Base-by-base conservation (phyloP, 352 stramenopile species). In the Phytophthora fragariae region DNA sequence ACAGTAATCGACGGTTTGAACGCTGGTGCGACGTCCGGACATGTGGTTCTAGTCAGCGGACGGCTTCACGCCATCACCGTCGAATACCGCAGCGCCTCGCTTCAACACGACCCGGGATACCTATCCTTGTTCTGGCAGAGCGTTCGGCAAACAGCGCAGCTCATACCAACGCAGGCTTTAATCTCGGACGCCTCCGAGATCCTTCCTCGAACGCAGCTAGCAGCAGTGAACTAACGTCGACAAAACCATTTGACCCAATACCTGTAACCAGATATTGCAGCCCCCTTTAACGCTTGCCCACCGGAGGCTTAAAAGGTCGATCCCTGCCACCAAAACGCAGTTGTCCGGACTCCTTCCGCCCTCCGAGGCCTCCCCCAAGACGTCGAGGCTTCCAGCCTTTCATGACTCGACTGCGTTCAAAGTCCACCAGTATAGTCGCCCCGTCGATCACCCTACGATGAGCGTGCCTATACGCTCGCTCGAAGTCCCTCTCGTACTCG, bases 281-380 rank as follows among this genome's bases (percentile, higher is more conserved):
- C 37, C 5, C 15, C 5, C 41, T 19, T 65, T 37, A 71, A 1
- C 47, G 50, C 39, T 59, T 56, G 3, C 24, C 46, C 54, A 76
- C 12, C 2, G 86, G 80, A 9, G 83, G 80, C 19, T 80, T 84
- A 69, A 95, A 96, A 15, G 89, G 88, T n/a, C 79, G 81, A 29
- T 94, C 86, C 19, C 87, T 76, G 8, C 89, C 89, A 7, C 89
- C 89, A 73, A 96, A 96, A 49, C 89, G 89, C 9, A 96, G 79
- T 70, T 96, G 89, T 0, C 89, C 89, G 0, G 88, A 95, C 76
- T 96, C 85, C 67, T 95, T 95, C 14, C 76, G 76, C 0, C 89
- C 88, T 3, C 89, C 86, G n/a, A 96, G 73, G 6, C 89, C 89
- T 9, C 89, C 89, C 15, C 89, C 89, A 15, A 96, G 69, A n/a